These are phyloP conservation scores for Calonectria henricotiae DNA, from an alignment of 2,329 filamentous ascomycete species.

Conservation along the genomic window DNA sequence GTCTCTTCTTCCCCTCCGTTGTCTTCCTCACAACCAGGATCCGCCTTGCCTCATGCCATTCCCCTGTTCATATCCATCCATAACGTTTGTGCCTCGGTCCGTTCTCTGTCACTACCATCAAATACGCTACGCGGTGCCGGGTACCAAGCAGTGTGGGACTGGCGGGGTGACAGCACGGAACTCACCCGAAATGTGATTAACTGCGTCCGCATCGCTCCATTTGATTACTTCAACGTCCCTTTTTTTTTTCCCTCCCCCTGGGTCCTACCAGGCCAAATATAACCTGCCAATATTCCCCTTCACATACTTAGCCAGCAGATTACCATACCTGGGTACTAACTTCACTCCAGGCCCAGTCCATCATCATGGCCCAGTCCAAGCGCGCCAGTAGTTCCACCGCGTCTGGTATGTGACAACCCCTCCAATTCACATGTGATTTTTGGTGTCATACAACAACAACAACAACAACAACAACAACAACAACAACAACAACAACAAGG, in stretches of 20 bases:
- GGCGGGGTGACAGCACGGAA: conserved; percentile 20
- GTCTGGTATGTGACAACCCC: conserved; percentile 59
- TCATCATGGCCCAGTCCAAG: conserved; percentile 69
- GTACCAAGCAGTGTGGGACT: conserved; percentile 17
- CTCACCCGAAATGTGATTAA: conserved; percentile 18
- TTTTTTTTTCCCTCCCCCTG: too few species aligned
- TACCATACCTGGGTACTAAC: background rate
- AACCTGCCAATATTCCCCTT: background rate
- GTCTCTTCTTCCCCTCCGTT: conserved; percentile 32
- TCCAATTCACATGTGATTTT: conserved; percentile 27
- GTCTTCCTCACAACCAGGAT: background rate
- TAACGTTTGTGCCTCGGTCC: background rate
- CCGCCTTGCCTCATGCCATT: conserved; percentile 13
- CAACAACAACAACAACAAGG: background rate
- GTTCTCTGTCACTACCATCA: background rate
- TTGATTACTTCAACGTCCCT: background rate
- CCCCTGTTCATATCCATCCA: background rate
- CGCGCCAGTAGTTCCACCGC: conserved; percentile 74
- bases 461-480: background rate
- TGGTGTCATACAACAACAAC: background rate
- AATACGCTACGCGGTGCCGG: conserved; percentile 5
- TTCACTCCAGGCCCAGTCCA: conserved; percentile 44
- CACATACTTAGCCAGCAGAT: background rate
- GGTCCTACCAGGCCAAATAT: background rate
- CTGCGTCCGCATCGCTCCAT: background rate